Conservation (phyloP, 495 filamentous ascomycete genomes). For the Parathielavia hyrcaniae region DNA sequence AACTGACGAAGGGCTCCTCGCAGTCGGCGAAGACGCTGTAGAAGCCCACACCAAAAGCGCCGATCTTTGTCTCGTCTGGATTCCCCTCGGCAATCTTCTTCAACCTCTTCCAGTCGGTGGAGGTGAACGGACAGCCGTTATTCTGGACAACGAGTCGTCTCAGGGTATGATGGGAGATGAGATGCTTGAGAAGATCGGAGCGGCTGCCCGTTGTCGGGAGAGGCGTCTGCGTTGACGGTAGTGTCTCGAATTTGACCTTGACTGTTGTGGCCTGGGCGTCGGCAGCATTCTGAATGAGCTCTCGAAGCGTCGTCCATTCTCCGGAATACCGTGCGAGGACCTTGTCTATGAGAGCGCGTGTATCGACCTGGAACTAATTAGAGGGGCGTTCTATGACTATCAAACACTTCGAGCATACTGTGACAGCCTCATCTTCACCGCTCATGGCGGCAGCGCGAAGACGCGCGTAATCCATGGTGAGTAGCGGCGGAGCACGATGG, state of each 20-base stretch:
- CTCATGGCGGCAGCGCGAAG: constrained; percentile 80
- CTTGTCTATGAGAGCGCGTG: constrained; percentile 93
- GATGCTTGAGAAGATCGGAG: constrained; percentile 71
- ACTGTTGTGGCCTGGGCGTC: constrained; percentile 89
- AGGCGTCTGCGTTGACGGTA: constrained; percentile 70
- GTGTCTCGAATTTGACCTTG: constrained; percentile 81
- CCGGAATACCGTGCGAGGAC: constrained; percentile 91
- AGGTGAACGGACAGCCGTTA: constrained; percentile 75
- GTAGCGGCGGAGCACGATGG: neutral
- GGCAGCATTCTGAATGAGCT: constrained; percentile 96
- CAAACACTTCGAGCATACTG: too few species aligned
- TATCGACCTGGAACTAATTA: too few species aligned
- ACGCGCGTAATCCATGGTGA: constrained; percentile 65
- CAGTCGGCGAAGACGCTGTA: constrained; percentile 98
- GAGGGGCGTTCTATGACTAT: too few species aligned
- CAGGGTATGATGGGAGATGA: constrained; percentile 74
- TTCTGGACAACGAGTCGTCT: constrained; percentile 81
- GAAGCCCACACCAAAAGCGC: constrained; percentile 96
- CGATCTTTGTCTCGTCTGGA: constrained; percentile 97
- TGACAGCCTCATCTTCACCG: constrained; percentile 91
- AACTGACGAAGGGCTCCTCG: constrained; percentile 93
- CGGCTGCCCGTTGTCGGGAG: constrained; percentile 59
- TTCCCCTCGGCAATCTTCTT: constrained; percentile 98
- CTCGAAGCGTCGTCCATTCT: constrained; percentile 80
- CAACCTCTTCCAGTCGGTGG: constrained; percentile 84